phyloP scores from a whole-genome alignment of 2,329 filamentous ascomycete genomes.

The Ploettnerulaceae sp. region DNA sequence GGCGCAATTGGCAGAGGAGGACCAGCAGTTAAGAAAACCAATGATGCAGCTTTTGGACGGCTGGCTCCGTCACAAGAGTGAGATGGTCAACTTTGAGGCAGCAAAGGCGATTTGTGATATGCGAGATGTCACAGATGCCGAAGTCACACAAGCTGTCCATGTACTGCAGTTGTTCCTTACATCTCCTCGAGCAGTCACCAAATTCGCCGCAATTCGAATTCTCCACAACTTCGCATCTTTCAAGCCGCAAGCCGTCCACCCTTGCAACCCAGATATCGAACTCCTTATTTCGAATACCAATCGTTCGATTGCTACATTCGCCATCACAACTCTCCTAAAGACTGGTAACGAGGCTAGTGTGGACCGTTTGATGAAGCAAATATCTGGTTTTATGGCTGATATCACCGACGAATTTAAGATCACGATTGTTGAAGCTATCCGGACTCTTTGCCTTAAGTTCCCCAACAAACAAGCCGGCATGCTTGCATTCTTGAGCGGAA shows the following conservation, averaged over 20 bases:
- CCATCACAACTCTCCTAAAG: constrained; percentile 96
- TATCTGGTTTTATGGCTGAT: constrained; percentile 96
- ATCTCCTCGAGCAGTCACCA: constrained; percentile 90
- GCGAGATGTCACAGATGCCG: constrained; percentile 85
- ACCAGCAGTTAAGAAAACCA: constrained; percentile 79
- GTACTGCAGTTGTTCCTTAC: constrained; percentile 95
- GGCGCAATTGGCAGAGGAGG: constrained; percentile 90
- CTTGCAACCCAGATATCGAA: constrained; percentile 97
- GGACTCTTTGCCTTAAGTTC: constrained; percentile 95
- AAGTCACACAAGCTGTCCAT: constrained; percentile 88
- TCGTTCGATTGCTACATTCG: constrained; percentile 95
- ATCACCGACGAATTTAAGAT: constrained; percentile 99
- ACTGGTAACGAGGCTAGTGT: constrained; percentile 97
- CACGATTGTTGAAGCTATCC: constrained; percentile 98
- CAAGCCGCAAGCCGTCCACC: constrained; percentile 86
- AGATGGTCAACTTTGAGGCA: constrained; percentile 99
- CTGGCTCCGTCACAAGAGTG: constrained; percentile 97
- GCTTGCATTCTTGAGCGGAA: constrained; percentile 95
- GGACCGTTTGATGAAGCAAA: constrained; percentile 97
- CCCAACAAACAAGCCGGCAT: constrained; percentile 97
- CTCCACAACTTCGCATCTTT: constrained; percentile 95
- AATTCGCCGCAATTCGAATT: constrained; percentile 94
- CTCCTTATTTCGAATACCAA: constrained; percentile 95
- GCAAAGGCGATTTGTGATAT: constrained; percentile 97
- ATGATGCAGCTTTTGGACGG: constrained; percentile 97